Evolutionary conservation across 192 early-diverging fungal genomes (phyloP).

Genomic region (Backusella tuberculispora): DNA sequence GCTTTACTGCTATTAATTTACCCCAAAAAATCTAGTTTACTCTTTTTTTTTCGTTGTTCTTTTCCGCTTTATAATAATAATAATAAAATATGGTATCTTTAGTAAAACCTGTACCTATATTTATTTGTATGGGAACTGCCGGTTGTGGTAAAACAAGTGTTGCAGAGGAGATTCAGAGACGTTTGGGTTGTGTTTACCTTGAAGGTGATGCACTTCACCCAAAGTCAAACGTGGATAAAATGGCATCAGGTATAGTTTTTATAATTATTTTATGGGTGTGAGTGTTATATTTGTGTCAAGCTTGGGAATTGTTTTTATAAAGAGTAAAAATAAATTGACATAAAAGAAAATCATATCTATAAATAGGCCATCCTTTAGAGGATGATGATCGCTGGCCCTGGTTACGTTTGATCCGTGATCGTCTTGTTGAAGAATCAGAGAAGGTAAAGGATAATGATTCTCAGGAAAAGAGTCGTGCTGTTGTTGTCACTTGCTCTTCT

Average conservation of each 20-base stretch:
- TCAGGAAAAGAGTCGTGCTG: conserved; percentile 28
- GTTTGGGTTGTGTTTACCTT: conserved; percentile 53
- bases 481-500: conserved; percentile 69
- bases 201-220: conserved; percentile 74
- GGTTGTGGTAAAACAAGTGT: conserved; percentile 69
- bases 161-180: conserved; percentile 44
- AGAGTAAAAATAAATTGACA: neutral
- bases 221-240: conserved; percentile 60
- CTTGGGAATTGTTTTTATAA: neutral
- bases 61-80: neutral
- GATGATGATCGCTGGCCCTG: conserved; percentile 75
- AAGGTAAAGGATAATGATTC: conserved; percentile 25
- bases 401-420: conserved; percentile 54
- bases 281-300: no score
- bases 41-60: neutral
- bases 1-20: neutral
- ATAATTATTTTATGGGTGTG: no score
- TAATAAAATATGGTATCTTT: neutral
- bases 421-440: conserved; percentile 37
- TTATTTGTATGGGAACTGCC: conserved; percentile 67
- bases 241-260: conserved; percentile 53
- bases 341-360: neutral
- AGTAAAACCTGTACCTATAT: conserved; percentile 46
- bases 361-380: conserved; percentile 45
- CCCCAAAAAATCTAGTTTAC: neutral